Evolutionary conservation across 331 rosid species (phyloP).

Genomic region (Rosa hybrid): DNA sequence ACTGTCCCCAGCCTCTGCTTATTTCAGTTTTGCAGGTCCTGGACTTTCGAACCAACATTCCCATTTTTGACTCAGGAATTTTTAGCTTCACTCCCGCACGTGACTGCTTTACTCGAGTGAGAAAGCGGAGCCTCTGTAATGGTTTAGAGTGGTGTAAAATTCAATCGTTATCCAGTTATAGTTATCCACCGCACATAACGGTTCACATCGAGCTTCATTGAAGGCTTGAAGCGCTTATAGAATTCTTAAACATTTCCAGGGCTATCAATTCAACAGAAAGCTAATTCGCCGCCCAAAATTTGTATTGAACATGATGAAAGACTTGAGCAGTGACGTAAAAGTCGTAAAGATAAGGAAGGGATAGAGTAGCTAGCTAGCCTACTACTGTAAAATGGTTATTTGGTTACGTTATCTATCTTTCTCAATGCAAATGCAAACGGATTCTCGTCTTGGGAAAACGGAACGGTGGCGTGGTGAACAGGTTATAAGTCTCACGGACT

Average conservation of each 20-base stretch:
- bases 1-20: constrained; percentile 40
- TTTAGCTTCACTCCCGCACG: constrained; percentile 3
- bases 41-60: constrained; percentile 60
- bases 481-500: background rate
- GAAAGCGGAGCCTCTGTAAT: no score
- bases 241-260: no score
- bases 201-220: background rate
- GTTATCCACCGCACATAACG: background rate
- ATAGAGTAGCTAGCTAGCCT: background rate
- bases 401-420: constrained; percentile 2
- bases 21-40: constrained; percentile 35
- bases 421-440: background rate
- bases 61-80: constrained; percentile 26
- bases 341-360: background rate
- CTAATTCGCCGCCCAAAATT: background rate
- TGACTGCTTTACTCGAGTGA: background rate
- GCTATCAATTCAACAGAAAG: background rate
- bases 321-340: background rate
- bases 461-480: constrained; percentile 12
- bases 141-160: background rate
- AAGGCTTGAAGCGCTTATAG: background rate
- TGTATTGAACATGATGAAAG: background rate
- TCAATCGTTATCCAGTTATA: background rate
- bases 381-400: background rate
- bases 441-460: background rate